Evolutionary conservation across 192 early-diverging fungal genomes (phyloP).

Genomic region (Globomyces pollinis-pini): DNA sequence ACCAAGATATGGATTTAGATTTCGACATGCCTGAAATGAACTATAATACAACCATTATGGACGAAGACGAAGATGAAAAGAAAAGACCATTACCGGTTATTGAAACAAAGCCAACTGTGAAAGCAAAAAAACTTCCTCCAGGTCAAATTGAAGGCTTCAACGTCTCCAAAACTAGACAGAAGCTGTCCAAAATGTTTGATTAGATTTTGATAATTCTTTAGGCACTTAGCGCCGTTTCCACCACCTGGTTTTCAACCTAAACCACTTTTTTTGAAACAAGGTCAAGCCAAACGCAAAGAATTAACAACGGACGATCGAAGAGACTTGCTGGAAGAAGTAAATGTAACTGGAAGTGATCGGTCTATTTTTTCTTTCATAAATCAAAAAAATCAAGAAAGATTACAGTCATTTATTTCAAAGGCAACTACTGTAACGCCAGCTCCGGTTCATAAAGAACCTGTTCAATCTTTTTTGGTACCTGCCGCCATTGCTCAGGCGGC

Average conservation of each 20-base stretch:
- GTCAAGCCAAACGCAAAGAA: too few relatives aligned
- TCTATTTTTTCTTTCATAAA: slow-evolving; percentile 70
- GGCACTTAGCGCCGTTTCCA: not conserved
- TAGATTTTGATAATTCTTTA: too few relatives aligned
- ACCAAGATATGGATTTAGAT: slow-evolving; percentile 35
- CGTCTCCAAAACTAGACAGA: not conserved
- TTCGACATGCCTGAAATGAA: slow-evolving; percentile 9
- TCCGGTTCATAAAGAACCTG: slow-evolving; percentile 28
- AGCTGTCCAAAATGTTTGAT: too few relatives aligned
- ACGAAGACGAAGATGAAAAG: slow-evolving; percentile 20
- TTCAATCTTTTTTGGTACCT: slow-evolving; percentile 36
- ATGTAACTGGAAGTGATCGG: slow-evolving; percentile 49
- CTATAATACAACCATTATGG: slow-evolving; percentile 27
- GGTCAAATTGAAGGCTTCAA: not conserved
- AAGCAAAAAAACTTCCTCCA: not conserved
- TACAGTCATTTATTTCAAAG: slow-evolving; percentile 45
- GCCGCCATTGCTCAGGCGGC: slow-evolving; percentile 60
- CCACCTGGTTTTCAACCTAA: not conserved
- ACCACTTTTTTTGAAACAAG: not conserved
- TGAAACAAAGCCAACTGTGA: not conserved
- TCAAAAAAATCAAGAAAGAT: slow-evolving; percentile 52
- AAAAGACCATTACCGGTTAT: too few relatives aligned
- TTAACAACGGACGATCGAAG: slow-evolving; percentile 49
- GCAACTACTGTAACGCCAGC: slow-evolving; percentile 16
- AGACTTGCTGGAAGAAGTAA: slow-evolving; percentile 62